These are phyloP conservation scores for Talaromyces sp. DNA, from an alignment of 2,329 filamentous ascomycete species.

Conservation along the genomic window DNA sequence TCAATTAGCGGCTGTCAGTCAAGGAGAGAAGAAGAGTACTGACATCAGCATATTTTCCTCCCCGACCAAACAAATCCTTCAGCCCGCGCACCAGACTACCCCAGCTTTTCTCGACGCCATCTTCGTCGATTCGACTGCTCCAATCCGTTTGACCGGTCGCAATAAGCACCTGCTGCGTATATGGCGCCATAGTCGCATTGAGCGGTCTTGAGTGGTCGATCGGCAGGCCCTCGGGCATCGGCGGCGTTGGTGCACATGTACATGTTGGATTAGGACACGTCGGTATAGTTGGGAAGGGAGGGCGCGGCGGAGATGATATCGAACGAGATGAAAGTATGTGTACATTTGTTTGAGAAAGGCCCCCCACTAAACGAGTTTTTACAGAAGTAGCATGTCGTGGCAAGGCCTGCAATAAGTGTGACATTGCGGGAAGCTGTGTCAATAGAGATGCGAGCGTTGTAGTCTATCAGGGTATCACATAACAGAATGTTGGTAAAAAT, in stretches of 20 bases:
- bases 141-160: constrained; percentile 79
- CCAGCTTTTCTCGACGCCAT: constrained; percentile 53
- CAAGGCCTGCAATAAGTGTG: background rate
- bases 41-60: constrained; percentile 64
- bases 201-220: constrained; percentile 70
- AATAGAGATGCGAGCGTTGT: background rate
- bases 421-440: background rate
- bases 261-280: constrained; percentile 74
- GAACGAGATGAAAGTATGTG: background rate
- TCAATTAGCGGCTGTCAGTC: constrained; percentile 7
- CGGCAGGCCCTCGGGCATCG: constrained; percentile 64
- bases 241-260: constrained; percentile 67
- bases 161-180: constrained; percentile 77
- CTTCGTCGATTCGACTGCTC: constrained; percentile 80
- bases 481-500: background rate
- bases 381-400: background rate
- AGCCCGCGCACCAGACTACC: constrained; percentile 59
- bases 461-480: background rate
- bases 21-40: constrained; percentile 15
- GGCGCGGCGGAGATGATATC: background rate
- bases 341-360: background rate
- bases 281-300: constrained; percentile 47
- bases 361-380: background rate
- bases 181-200: constrained; percentile 72
- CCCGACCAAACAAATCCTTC: constrained; percentile 63